These are phyloP conservation scores for Veloporphyrellus conicus DNA, from an alignment of 1,284 basidiomycete species.

Conservation along the genomic window DNA sequence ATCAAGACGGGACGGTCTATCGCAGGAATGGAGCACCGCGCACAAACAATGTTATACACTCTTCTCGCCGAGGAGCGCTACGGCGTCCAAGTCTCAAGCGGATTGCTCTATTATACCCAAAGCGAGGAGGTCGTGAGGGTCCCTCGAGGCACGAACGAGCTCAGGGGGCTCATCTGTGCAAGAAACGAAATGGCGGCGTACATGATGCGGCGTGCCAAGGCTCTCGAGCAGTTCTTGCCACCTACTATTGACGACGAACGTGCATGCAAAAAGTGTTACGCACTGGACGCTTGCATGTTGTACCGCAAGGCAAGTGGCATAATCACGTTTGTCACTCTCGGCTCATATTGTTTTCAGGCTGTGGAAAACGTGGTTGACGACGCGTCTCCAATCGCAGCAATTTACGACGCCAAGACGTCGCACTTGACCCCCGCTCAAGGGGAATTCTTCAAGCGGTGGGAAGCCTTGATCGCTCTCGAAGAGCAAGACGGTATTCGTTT, in stretches of 20 bases:
- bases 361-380: constrained; percentile 61
- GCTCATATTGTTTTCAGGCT: constrained; percentile 43
- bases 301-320: constrained; percentile 77
- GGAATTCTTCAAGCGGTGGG: constrained; percentile 90
- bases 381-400: constrained; percentile 66
- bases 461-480: constrained; percentile 80
- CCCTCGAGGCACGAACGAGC: constrained; percentile 73
- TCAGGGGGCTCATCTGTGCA: constrained; percentile 76
- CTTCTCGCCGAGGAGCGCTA: constrained; percentile 90
- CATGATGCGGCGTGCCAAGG: constrained; percentile 46
- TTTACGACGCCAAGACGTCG: constrained; percentile 75
- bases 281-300: constrained; percentile 86
- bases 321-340: constrained; percentile 3
- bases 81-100: constrained; percentile 63
- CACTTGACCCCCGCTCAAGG: constrained; percentile 71
- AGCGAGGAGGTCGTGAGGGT: constrained; percentile 83
- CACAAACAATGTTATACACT: constrained; percentile 97
- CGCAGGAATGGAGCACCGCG: constrained; percentile 86
- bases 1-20: constrained; percentile 89
- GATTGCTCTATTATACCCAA: constrained; percentile 93
- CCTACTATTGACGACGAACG: constrained; percentile 81
- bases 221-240: constrained; percentile 64
- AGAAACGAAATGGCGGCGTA: constrained; percentile 86
- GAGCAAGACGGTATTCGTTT: constrained; percentile 83
- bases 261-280: constrained; percentile 79